Evolutionary conservation across 345 rosid species (phyloP).

Genomic region (Abelmoschus esculentus): DNA sequence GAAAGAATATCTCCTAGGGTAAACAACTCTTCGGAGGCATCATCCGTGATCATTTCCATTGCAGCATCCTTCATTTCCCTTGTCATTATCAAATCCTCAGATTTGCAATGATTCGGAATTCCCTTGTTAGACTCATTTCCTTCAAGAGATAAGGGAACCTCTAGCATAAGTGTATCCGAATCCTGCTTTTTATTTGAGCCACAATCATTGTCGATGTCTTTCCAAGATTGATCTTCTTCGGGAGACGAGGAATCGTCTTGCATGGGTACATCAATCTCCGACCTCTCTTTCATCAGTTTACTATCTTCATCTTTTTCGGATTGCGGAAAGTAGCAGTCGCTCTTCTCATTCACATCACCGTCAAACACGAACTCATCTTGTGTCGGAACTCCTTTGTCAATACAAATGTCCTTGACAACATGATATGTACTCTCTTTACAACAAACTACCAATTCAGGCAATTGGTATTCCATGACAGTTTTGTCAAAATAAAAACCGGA

Average conservation of each 20-base stretch:
- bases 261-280: slow-evolving; percentile 7
- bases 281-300: slow-evolving; percentile 10
- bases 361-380: slow-evolving; percentile 48
- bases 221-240: neutral
- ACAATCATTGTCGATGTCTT: neutral
- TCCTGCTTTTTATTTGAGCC: slow-evolving; percentile 4
- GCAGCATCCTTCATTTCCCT: slow-evolving; percentile 12
- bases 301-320: slow-evolving; percentile 23
- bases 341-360: slow-evolving; percentile 22
- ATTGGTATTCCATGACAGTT: slow-evolving; percentile 39
- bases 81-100: slow-evolving; percentile 15
- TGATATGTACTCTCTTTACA: slow-evolving; percentile 48
- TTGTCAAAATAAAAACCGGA: slow-evolving; percentile 47
- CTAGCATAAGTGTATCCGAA: slow-evolving; percentile 6
- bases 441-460: slow-evolving; percentile 66
- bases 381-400: slow-evolving; percentile 62
- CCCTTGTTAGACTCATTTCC: slow-evolving; percentile 18
- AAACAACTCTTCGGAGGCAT: slow-evolving; percentile 14
- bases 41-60: slow-evolving; percentile 12
- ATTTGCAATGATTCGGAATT: slow-evolving; percentile 11
- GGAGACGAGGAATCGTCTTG: neutral
- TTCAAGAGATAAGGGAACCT: neutral
- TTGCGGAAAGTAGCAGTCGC: slow-evolving; percentile 5
- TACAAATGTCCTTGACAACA: slow-evolving; percentile 67
- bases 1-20: slow-evolving; percentile 44